These are phyloP conservation scores for Achlya hypogyna DNA, from an alignment of 352 stramenopile species.

Conservation along the genomic window DNA sequence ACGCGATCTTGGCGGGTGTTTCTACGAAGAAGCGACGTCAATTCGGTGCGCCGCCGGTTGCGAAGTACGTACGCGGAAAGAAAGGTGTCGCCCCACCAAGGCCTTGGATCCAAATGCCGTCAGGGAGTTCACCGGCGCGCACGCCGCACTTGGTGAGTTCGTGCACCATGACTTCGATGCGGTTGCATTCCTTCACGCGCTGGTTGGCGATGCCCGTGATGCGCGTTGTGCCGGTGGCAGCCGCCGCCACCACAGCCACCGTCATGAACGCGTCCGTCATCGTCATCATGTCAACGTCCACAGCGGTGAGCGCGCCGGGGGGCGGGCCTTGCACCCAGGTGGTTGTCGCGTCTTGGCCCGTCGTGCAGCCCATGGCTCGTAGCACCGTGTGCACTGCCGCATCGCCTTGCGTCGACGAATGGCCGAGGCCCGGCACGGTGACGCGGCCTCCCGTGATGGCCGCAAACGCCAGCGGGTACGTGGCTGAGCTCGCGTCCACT, in stretches of 20 bases:
- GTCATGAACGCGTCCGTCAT: constrained; percentile 99
- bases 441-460: constrained; percentile 93
- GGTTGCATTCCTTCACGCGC: constrained; percentile 97
- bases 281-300: constrained; percentile 95
- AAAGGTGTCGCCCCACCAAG: constrained; percentile 25
- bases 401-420: constrained; percentile 91
- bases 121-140: constrained; percentile 53
- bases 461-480: constrained; percentile 94
- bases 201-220: constrained; percentile 98
- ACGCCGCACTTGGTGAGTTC: constrained; percentile 93
- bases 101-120: constrained; percentile 74
- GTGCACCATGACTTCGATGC: constrained; percentile 96
- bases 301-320: constrained; percentile 61
- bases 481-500: constrained; percentile 94
- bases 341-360: constrained; percentile 42
- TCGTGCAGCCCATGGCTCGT: constrained; percentile 67
- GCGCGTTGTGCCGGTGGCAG: constrained; percentile 91
- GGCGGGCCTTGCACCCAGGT: constrained; percentile 71
- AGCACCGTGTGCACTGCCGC: constrained; percentile 88
- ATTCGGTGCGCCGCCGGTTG: constrained; percentile 23
- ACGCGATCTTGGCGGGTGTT: constrained; percentile 43
- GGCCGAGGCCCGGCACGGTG: constrained; percentile 91
- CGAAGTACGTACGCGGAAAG: constrained; percentile 24
- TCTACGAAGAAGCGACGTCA: neutral
- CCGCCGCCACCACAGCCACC: constrained; percentile 89